These are phyloP conservation scores for Bretschneidera sinensis DNA, from an alignment of 345 rosid species.

Conservation along the genomic window DNA sequence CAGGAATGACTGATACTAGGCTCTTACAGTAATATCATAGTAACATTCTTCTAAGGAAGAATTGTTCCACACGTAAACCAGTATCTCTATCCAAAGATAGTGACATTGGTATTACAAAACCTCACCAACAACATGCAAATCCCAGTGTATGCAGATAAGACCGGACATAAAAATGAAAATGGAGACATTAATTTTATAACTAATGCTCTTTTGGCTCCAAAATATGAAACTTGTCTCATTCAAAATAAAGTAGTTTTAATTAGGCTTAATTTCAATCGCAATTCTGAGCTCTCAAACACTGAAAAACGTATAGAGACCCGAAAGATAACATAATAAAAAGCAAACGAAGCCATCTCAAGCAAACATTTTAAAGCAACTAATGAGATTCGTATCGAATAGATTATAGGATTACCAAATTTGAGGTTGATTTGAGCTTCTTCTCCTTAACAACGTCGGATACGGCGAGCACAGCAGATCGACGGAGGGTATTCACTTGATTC, in stretches of 20 bases:
- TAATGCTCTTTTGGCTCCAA: background rate
- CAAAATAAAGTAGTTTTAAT: too few species aligned
- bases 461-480: constrained; percentile 43
- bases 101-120: background rate
- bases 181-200: too few species aligned
- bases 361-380: background rate
- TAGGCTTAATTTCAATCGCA: too few species aligned
- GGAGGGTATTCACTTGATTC: constrained; percentile 14
- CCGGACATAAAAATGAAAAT: background rate
- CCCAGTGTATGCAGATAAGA: background rate
- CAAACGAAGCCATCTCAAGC: background rate
- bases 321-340: background rate
- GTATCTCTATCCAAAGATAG: background rate
- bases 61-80: background rate
- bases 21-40: background rate
- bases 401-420: constrained; percentile 37
- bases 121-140: background rate
- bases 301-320: background rate
- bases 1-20: background rate
- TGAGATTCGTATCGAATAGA: background rate
- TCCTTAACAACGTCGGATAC: constrained; percentile 52
- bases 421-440: constrained; percentile 41
- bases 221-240: background rate
- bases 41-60: background rate
- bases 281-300: too few species aligned